phyloP scores from a whole-genome alignment of 805 yeast species.

The Spathaspora girioi region DNA sequence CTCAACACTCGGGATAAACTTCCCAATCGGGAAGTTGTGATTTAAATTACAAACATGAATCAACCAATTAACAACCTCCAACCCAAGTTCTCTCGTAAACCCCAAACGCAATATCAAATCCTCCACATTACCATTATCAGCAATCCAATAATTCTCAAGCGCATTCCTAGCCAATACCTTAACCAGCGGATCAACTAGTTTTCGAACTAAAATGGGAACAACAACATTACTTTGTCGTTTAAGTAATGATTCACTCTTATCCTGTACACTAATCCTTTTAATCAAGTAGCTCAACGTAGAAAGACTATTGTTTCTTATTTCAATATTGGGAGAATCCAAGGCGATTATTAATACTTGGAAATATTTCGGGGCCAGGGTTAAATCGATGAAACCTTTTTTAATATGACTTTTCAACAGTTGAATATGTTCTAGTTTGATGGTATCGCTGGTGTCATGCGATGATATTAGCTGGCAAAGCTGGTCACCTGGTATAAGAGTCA shows the following conservation, averaged over 20 bases:
- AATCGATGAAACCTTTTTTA: conserved; percentile 51
- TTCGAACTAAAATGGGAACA: conserved; percentile 49
- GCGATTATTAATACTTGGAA: conserved; percentile 48
- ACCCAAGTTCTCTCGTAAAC: conserved; percentile 34
- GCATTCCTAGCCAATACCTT: conserved; percentile 44
- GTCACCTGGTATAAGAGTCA: conserved; percentile 10
- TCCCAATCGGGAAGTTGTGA: conserved; percentile 27
- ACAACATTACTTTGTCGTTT: conserved; percentile 40
- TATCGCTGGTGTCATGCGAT: conserved; percentile 6
- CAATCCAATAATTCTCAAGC: conserved; percentile 51
- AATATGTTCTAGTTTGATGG: conserved; percentile 16
- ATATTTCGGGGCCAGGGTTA: conserved; percentile 47
- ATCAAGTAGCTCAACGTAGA: conserved; percentile 53
- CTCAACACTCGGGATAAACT: conserved; percentile 23
- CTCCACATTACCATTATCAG: conserved; percentile 48
- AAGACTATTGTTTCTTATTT: conserved; percentile 42
- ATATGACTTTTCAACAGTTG: conserved; percentile 48
- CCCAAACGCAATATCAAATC: conserved; percentile 41
- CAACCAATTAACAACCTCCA: conserved; percentile 45
- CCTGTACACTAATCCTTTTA: conserved; percentile 58
- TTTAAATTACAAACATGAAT: conserved; percentile 31
- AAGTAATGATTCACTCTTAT: conserved; percentile 35
- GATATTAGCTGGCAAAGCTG: conserved; percentile 17
- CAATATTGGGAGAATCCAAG: conserved; percentile 32
- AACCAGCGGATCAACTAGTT: conserved; percentile 40